Percentiles rank a stretch among this genome's conserved stretches.
Conservation (phyloP, 1,139 yeast species). For the Yamadazyma mexicana region DNA sequence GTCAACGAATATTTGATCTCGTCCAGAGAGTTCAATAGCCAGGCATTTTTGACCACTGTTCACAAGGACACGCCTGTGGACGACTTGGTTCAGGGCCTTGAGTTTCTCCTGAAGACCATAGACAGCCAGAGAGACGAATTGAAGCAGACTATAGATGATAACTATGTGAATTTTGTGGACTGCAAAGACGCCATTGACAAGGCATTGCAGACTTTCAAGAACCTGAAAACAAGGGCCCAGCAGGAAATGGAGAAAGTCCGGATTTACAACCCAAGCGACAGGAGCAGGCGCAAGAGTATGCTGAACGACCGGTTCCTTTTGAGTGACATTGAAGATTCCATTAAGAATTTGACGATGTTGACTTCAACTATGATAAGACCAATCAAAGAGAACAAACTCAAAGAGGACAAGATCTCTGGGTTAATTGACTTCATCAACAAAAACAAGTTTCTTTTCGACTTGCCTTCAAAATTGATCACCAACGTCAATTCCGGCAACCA, state of each 20-base stretch:
- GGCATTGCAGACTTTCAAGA: slow-evolving; percentile 33
- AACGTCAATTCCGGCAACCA: slow-evolving; percentile 64
- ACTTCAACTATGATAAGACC: slow-evolving; percentile 77
- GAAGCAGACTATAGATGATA: slow-evolving; percentile 66
- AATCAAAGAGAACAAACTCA: slow-evolving; percentile 60
- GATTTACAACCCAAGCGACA: slow-evolving; percentile 40
- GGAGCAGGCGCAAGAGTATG: slow-evolving; percentile 7
- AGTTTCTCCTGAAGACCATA: slow-evolving; percentile 59
- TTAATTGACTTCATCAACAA: slow-evolving; percentile 64
- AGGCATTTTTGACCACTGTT: slow-evolving; percentile 64
- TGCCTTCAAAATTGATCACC: slow-evolving; percentile 61
- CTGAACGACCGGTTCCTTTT: slow-evolving; percentile 20
- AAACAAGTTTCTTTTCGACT: slow-evolving; percentile 65
- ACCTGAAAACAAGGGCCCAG: slow-evolving; percentile 38
- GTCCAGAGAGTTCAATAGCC: slow-evolving; percentile 72
- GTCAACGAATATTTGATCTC: slow-evolving; percentile 62
- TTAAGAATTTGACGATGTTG: slow-evolving; percentile 50
- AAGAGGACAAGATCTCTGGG: slow-evolving; percentile 57
- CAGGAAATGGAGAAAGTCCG: slow-evolving; percentile 35
- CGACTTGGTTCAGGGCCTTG: slow-evolving; percentile 57
- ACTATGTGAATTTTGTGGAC: slow-evolving; percentile 72
- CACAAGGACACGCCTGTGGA: slow-evolving; percentile 72
- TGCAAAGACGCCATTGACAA: slow-evolving; percentile 61
- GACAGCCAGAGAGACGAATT: slow-evolving; percentile 66
- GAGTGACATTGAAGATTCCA: slow-evolving; percentile 44